Evolutionary conservation across 331 rosid genomes (phyloP), one percentile per base, ranked within the genome.

Genomic region (Cucumis variabilis): DNA sequence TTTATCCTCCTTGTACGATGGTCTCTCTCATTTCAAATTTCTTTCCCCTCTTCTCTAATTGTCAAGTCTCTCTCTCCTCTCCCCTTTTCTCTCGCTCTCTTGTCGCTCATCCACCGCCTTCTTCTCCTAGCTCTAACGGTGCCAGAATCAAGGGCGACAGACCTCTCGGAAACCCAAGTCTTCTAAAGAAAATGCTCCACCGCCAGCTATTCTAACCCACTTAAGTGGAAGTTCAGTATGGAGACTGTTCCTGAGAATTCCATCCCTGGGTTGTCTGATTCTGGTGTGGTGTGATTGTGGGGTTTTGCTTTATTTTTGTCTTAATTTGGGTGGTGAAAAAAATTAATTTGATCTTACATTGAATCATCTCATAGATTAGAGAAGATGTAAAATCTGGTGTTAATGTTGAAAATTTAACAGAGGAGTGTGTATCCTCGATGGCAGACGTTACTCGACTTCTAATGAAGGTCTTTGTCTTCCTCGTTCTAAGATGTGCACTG

Each of bases 331-430:
- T 30, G 37, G 37, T 30, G 37, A 30, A 30, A 30, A 30, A 30
- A 30, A 30, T 30, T 30, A 3, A 30, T 30, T 30, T 30, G 37
- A 3, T 30, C 37, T 30, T 30, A 30, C 37, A 30, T 30, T 30
- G 37, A 21, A 84, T 87, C 27, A 77, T 88, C 65, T 85, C 87
- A 79, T 96, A 97, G 99, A 93, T 98, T 69, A 91, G 99, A 91
- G 99, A 98, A 94, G 99, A 96, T 91, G 99, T 98, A 86, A 98
- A 96, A 92, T 94, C 99, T 90, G 99, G 99, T 85, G 97, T 98
- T 28, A 96, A 98, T 93, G 99, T 98, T 28, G 99, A 98, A 89
- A 98, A 93, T 90, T 98, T 98, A 55, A 96, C 95, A 5, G 99
- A 94, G 93, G 92, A 98, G 91, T 91, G 90, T 67, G 98, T 94